phyloP scores from a whole-genome alignment of 345 rosid genomes.

The Ceriops tagal region DNA sequence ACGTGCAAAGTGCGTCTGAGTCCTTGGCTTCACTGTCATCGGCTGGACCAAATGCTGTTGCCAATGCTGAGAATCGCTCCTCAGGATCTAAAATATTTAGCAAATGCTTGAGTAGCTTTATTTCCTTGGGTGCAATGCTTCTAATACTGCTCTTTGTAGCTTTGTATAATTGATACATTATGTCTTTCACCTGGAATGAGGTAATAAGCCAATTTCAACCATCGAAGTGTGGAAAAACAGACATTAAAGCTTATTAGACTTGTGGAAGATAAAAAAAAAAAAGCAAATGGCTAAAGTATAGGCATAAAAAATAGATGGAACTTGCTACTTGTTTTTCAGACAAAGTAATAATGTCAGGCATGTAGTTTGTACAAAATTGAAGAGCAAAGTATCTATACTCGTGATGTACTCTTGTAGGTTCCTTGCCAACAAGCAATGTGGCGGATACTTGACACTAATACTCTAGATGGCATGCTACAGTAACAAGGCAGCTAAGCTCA shows the following conservation, averaged over 20 bases:
- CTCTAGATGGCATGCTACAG: not conserved
- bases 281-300: not conserved
- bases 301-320: not conserved
- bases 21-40: constrained; percentile 66
- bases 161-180: constrained; percentile 75
- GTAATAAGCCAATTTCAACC: constrained; percentile 3
- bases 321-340: not conserved
- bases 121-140: constrained; percentile 86
- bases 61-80: constrained; percentile 90
- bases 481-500: not conserved
- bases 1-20: constrained; percentile 77
- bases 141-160: constrained; percentile 81
- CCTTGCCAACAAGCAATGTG: not conserved
- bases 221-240: not conserved
- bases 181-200: constrained; percentile 68
- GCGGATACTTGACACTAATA: not conserved
- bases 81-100: constrained; percentile 91
- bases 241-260: not conserved
- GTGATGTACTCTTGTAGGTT: not conserved
- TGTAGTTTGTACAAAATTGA: not conserved
- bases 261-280: not conserved
- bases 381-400: not conserved
- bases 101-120: constrained; percentile 75
- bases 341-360: not conserved
- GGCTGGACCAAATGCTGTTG: constrained; percentile 80